Conservation (phyloP, 306 rosid species). For the Cucurbita maxima region DNA sequence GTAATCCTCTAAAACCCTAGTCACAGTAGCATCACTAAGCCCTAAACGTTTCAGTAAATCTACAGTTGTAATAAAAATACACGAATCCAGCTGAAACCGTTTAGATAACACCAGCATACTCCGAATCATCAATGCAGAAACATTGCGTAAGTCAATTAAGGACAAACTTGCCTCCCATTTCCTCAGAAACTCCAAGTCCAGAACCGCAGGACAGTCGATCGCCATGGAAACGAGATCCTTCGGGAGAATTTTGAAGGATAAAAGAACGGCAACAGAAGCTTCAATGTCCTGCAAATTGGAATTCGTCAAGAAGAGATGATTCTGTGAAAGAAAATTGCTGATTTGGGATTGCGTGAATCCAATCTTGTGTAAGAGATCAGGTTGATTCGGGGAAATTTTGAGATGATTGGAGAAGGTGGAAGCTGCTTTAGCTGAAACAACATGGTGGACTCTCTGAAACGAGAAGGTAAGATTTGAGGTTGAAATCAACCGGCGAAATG, state of each 20-base stretch:
- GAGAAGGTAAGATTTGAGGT: not conserved
- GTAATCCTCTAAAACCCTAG: constrained; percentile 40
- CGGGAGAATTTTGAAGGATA: constrained; percentile 43
- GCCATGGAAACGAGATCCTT: constrained; percentile 31
- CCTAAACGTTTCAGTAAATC: constrained; percentile 32
- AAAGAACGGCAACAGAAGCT: constrained; percentile 32
- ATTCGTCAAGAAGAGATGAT: constrained; percentile 25
- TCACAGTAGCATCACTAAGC: constrained; percentile 19
- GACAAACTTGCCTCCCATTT: constrained; percentile 35
- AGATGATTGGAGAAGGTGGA: constrained; percentile 12
- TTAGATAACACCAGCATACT: constrained; percentile 35
- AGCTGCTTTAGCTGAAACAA: constrained; percentile 12
- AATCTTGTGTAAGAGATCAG: constrained; percentile 36
- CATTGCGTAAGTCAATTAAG: constrained; percentile 9
- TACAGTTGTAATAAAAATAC: constrained; percentile 8
- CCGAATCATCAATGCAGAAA: constrained; percentile 26
- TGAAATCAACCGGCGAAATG: not conserved
- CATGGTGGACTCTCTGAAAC: not conserved
- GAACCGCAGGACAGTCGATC: constrained; percentile 37
- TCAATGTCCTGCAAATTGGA: constrained; percentile 20
- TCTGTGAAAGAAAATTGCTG: constrained; percentile 24
- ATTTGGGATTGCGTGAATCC: constrained; percentile 54
- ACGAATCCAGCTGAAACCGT: constrained; percentile 32
- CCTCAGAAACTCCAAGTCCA: constrained; percentile 35
- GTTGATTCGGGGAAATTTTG: not conserved